phyloP scores from a whole-genome alignment of 1,139 yeast genomes.

The Zygotorulaspora mrakii region DNA sequence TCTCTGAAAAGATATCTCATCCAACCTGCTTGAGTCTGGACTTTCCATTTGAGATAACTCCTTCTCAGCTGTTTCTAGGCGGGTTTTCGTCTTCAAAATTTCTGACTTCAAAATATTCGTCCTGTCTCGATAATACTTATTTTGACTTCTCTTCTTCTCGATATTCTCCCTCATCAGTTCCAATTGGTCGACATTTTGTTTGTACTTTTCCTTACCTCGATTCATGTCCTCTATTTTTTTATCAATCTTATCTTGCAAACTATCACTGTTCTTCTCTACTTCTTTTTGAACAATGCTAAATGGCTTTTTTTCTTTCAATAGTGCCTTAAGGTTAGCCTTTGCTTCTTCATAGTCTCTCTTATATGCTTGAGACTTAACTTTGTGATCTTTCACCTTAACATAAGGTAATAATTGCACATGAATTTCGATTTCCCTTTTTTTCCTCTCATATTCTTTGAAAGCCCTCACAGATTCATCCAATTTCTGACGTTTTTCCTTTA shows the following conservation, averaged over 20 bases:
- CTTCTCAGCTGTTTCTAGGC: constrained; percentile 26
- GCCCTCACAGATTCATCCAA: constrained; percentile 42
- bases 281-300: constrained; percentile 20
- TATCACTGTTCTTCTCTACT: constrained; percentile 29
- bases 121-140: constrained; percentile 26
- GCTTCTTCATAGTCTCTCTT: constrained; percentile 43
- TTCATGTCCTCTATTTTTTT: constrained; percentile 31
- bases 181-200: constrained; percentile 23
- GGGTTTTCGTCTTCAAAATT: constrained; percentile 27
- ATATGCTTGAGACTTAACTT: constrained; percentile 41
- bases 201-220: constrained; percentile 20
- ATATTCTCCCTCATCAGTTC: constrained; percentile 22
- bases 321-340: constrained; percentile 20
- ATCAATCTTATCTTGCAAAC: constrained; percentile 12
- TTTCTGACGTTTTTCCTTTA: constrained; percentile 38
- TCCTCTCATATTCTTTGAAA: constrained; percentile 35
- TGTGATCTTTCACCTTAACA: constrained; percentile 55
- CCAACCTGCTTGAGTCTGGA: constrained; percentile 26
- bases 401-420: constrained; percentile 58
- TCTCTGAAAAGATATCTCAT: constrained; percentile 20
- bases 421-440: constrained; percentile 43
- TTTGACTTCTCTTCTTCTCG: constrained; percentile 30
- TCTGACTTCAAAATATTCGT: constrained; percentile 25
- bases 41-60: constrained; percentile 23
- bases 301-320: constrained; percentile 27